These are phyloP conservation scores for Brassica carinata DNA, from an alignment of 345 rosid species.

Conservation along the genomic window DNA sequence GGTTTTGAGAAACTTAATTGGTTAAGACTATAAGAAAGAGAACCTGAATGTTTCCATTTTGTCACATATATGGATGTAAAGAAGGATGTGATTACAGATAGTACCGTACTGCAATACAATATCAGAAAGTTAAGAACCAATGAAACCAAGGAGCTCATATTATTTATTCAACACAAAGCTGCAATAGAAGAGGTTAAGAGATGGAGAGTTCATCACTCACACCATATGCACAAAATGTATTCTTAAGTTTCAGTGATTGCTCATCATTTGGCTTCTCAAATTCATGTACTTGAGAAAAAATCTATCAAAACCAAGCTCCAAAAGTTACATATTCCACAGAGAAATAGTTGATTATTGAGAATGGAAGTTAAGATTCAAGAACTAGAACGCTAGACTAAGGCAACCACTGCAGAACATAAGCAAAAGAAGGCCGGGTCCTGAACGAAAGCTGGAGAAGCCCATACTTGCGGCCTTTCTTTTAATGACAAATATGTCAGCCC, in stretches of 20 bases:
- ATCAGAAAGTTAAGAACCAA: background rate
- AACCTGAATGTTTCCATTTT: background rate
- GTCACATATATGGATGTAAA: background rate
- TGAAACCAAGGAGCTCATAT: slow-evolving; percentile 42
- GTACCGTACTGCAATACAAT: background rate
- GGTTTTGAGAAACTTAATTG: background rate
- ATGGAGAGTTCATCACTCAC: slow-evolving; percentile 77
- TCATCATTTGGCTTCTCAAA: slow-evolving; percentile 88
- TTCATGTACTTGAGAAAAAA: slow-evolving; percentile 67
- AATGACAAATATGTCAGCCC: background rate
- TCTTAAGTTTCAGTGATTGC: slow-evolving; percentile 7
- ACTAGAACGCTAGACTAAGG: slow-evolving; percentile 12
- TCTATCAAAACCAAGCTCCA: slow-evolving; percentile 50
- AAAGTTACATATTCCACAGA: slow-evolving; percentile 36
- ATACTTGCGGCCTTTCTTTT: background rate
- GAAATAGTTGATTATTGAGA: background rate
- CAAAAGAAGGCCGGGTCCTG: background rate
- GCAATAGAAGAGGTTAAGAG: slow-evolving; percentile 34
- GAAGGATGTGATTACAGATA: background rate
- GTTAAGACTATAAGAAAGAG: background rate
- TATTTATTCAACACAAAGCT: slow-evolving; percentile 77
- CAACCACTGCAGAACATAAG: background rate
- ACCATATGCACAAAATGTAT: slow-evolving; percentile 45
- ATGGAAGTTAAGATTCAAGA: background rate
- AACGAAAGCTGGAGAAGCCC: background rate